Evolutionary conservation across 441 rosid genomes (phyloP).

Genomic region (Dalechampia spathulata): DNA sequence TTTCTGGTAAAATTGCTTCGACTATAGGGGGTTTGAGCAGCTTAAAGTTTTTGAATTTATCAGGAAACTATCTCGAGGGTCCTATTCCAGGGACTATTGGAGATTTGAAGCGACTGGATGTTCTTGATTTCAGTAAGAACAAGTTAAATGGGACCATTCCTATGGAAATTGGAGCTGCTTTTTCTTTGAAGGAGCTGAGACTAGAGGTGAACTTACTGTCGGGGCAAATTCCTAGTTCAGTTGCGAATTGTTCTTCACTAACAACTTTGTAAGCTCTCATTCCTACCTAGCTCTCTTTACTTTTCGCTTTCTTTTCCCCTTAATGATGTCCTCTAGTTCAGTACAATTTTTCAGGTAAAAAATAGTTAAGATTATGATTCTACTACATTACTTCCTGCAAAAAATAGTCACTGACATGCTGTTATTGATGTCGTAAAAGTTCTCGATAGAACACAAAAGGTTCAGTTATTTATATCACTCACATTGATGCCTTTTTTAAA

Average conservation of each 20-base stretch:
- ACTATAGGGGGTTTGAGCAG: conserved; percentile 44
- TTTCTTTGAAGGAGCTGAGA: conserved; percentile 45
- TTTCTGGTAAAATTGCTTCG: conserved; percentile 59
- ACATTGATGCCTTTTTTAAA: background rate
- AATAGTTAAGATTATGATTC: conserved; percentile 4
- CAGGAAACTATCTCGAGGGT: conserved; percentile 61
- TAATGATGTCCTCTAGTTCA: conserved; percentile 6
- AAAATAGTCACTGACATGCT: no score
- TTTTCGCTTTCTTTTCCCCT: conserved; percentile 16
- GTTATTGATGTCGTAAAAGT: background rate
- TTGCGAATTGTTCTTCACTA: conserved; percentile 54
- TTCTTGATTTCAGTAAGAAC: conserved; percentile 68
- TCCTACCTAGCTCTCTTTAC: no score
- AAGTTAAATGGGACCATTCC: conserved; percentile 67
- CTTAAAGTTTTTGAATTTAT: conserved; percentile 54
- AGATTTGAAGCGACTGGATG: conserved; percentile 28
- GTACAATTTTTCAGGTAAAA: background rate
- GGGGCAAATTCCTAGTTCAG: conserved; percentile 58
- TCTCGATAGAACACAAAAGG: background rate
- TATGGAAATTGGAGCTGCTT: conserved; percentile 53
- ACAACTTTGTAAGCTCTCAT: conserved; percentile 57
- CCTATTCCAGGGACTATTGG: conserved; percentile 55
- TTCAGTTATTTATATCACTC: background rate
- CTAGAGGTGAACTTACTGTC: conserved; percentile 54
- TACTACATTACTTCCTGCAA: background rate